Percentiles rank a stretch among this genome's conserved stretches.
phyloP scores from a whole-genome alignment of 768 basidiomycete genomes.

The Collybia sordida region DNA sequence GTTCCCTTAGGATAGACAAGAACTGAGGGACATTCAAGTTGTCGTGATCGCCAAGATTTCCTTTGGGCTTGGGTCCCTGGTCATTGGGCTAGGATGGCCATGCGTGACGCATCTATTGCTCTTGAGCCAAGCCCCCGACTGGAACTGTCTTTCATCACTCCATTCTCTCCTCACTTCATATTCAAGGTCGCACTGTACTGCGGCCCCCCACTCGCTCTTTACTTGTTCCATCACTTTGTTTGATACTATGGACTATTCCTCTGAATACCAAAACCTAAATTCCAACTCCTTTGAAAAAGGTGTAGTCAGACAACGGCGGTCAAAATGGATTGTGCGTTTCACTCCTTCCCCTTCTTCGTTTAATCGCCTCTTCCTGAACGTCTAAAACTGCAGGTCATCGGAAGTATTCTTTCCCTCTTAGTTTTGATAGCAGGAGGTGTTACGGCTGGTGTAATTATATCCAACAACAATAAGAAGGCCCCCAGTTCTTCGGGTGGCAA shows the following conservation, averaged over 20 bases:
- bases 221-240: background rate
- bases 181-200: background rate
- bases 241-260: too few species aligned
- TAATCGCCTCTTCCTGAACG: background rate
- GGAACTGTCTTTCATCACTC: slow-evolving; percentile 3
- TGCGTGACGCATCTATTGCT: too few species aligned
- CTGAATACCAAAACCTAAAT: background rate
- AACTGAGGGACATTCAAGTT: too few species aligned
- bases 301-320: slow-evolving; percentile 30
- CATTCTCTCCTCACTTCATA: background rate
- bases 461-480: slow-evolving; percentile 46
- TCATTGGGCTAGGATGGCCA: too few species aligned
- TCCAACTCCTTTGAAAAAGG: slow-evolving; percentile 28
- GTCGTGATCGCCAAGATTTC: too few species aligned
- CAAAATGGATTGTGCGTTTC: slow-evolving; percentile 57
- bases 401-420: slow-evolving; percentile 43
- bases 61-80: too few species aligned
- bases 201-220: slow-evolving; percentile 1
- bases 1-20: too few species aligned
- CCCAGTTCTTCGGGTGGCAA: slow-evolving; percentile 18
- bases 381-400: slow-evolving; percentile 44
- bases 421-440: slow-evolving; percentile 55
- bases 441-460: slow-evolving; percentile 63
- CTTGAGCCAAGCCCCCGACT: slow-evolving; percentile 1
- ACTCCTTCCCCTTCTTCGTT: slow-evolving; percentile 1